Conservation (phyloP, 2,329 filamentous ascomycete species). For the Botrytis paeoniae region DNA sequence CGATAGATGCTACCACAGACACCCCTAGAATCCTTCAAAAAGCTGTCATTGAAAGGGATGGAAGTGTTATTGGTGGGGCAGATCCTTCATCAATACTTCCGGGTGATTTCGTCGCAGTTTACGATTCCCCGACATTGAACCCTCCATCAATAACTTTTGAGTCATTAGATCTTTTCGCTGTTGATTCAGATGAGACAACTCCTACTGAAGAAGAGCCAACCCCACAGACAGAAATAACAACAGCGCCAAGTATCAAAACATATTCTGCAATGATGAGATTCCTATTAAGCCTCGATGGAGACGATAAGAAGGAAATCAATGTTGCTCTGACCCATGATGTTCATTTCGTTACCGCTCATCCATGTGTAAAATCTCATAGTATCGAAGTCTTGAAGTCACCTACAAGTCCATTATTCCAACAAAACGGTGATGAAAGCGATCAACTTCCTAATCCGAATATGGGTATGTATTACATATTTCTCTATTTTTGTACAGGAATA, state of each 20-base stretch:
- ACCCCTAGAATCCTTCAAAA: conserved; percentile 63
- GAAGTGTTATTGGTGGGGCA: conserved; percentile 56
- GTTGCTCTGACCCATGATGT: conserved; percentile 54
- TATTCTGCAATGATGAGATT: conserved; percentile 38
- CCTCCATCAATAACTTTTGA: conserved; percentile 50
- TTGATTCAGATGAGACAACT: conserved; percentile 43
- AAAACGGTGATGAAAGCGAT: conserved; percentile 36
- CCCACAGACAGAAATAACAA: conserved; percentile 23
- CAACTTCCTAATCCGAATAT: conserved; percentile 9
- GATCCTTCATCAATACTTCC: conserved; percentile 54
- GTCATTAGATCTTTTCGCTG: conserved; percentile 48
- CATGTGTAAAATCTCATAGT: conserved; percentile 57
- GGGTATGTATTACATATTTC: background rate
- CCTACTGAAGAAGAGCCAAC: conserved; percentile 37
- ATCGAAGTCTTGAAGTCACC: conserved; percentile 58
- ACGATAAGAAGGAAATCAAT: conserved; percentile 31
- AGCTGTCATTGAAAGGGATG: conserved; percentile 56
- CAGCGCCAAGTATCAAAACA: conserved; percentile 28
- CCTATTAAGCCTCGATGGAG: conserved; percentile 24
- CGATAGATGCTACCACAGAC: conserved; percentile 49
- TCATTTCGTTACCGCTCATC: conserved; percentile 64
- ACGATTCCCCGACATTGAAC: conserved; percentile 50
- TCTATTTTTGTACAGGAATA: background rate
- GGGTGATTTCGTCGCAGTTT: conserved; percentile 61
- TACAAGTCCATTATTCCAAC: conserved; percentile 56